These are phyloP conservation scores for Agrocybe chaxingu DNA, from an alignment of 768 basidiomycete genomes.

Conservation along the genomic window DNA sequence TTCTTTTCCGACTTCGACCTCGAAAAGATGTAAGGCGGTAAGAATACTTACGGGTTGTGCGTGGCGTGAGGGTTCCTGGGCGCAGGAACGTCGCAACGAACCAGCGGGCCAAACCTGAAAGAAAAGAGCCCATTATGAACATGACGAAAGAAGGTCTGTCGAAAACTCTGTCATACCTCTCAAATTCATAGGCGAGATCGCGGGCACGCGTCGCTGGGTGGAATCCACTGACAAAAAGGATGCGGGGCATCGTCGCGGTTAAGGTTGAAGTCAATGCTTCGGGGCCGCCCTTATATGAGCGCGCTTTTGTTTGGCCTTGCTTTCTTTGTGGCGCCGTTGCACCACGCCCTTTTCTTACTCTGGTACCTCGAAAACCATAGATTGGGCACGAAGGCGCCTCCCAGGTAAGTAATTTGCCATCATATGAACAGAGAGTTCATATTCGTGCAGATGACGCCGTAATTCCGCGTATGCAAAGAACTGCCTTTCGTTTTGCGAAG, in stretches of 20 bases:
- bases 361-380: too few species aligned
- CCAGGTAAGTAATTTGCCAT: background rate
- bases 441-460: constrained; percentile 6
- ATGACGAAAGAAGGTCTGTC: background rate
- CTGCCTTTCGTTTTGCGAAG: constrained; percentile 9
- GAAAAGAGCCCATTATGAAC: background rate
- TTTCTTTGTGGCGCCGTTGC: constrained; percentile 14
- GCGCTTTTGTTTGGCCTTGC: constrained; percentile 12
- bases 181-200: constrained; percentile 84
- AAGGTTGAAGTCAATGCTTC: constrained; percentile 1
- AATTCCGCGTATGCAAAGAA: constrained; percentile 8
- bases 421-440: background rate
- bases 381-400: background rate
- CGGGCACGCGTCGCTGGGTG: constrained; percentile 79
- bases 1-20: constrained; percentile 15
- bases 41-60: constrained; percentile 76
- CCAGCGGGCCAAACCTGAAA: constrained; percentile 73
- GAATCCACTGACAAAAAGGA: constrained; percentile 85
- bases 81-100: constrained; percentile 89
- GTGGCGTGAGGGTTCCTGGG: constrained; percentile 74
- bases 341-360: background rate
- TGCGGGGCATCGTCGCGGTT: constrained; percentile 58
- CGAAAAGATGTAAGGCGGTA: constrained; percentile 9
- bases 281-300: constrained; percentile 5
- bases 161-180: constrained; percentile 50